phyloP scores from a whole-genome alignment of 176 grass and related monocot species.

The Urochloa ruziziensis region DNA sequence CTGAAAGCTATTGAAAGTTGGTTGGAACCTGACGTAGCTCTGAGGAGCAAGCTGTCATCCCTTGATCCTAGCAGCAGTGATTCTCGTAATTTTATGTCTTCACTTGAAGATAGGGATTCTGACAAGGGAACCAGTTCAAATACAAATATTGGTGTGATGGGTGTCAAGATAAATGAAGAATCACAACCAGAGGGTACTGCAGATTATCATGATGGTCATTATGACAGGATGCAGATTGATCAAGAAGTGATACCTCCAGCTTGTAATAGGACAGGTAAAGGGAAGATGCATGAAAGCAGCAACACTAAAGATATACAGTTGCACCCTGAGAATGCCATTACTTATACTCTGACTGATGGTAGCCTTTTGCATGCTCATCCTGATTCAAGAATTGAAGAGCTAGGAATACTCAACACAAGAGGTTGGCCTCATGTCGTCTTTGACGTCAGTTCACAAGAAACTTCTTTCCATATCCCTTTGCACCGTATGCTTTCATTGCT shows the following conservation, averaged over 20 bases:
- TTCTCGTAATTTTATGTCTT: slow-evolving; percentile 33
- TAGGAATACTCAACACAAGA: slow-evolving; percentile 59
- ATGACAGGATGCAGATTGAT: slow-evolving; percentile 30
- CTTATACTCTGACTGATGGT: slow-evolving; percentile 59
- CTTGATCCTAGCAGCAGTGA: slow-evolving; percentile 43
- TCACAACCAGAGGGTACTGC: not conserved
- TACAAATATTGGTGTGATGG: slow-evolving; percentile 26
- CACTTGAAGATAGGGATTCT: slow-evolving; percentile 51
- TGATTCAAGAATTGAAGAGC: slow-evolving; percentile 59
- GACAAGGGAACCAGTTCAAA: slow-evolving; percentile 30
- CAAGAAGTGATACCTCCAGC: slow-evolving; percentile 14
- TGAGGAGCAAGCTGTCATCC: slow-evolving; percentile 44
- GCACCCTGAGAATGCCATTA: slow-evolving; percentile 44
- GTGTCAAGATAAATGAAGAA: slow-evolving; percentile 32
- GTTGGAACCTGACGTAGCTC: slow-evolving; percentile 54
- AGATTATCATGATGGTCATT: slow-evolving; percentile 16
- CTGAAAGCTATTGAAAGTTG: slow-evolving; percentile 83
- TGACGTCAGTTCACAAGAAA: slow-evolving; percentile 94
- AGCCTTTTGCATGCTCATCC: slow-evolving; percentile 59
- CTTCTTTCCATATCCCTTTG: slow-evolving; percentile 95
- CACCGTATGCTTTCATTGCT: slow-evolving; percentile 93
- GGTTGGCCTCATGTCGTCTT: slow-evolving; percentile 79
- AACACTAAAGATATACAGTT: slow-evolving; percentile 25
- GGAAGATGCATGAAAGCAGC: slow-evolving; percentile 40
- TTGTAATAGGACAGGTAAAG: slow-evolving; percentile 32